A percentile compares a stretch with the other conserved stretches of the same genome.
Conservation (phyloP, 1,284 basidiomycete genomes). For the Phenoliferia sp. region DNA sequence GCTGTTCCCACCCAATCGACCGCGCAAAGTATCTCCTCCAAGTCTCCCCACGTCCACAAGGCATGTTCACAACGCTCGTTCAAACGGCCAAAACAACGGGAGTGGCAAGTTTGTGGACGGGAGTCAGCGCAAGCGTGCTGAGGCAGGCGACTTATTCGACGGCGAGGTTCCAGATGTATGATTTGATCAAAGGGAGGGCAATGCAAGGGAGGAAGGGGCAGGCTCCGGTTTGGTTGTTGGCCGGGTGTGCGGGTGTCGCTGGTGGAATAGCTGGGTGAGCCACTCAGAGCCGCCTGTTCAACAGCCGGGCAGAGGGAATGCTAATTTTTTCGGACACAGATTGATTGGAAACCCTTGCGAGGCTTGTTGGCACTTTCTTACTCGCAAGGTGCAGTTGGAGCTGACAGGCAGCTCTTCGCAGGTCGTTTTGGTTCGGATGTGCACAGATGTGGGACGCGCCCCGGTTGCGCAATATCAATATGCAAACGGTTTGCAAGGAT, state of each 20-base stretch:
- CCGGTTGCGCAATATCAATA: neutral
- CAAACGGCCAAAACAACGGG: neutral
- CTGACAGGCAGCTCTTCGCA: neutral
- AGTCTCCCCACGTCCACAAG: neutral
- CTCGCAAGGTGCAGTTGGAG: neutral
- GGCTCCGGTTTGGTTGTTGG: neutral
- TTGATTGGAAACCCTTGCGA: neutral
- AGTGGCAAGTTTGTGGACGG: neutral
- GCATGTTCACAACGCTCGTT: neutral
- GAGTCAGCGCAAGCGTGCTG: neutral
- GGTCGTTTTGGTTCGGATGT: neutral
- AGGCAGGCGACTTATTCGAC: neutral
- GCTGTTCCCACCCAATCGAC: neutral
- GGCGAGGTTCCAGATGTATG: neutral
- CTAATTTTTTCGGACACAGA: neutral
- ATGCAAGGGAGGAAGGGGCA: neutral
- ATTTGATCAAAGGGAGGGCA: neutral
- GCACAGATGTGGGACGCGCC: neutral
- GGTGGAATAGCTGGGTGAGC: neutral
- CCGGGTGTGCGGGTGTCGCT: neutral
- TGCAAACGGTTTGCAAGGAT: neutral
- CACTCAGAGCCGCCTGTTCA: neutral
- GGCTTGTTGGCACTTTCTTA: neutral
- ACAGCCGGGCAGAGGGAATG: too few relatives aligned
- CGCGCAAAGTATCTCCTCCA: neutral